Evolutionary conservation across 768 basidiomycete species (phyloP), one percentile per base, ranked within the genome.

Genomic region (Russula brevipes): DNA sequence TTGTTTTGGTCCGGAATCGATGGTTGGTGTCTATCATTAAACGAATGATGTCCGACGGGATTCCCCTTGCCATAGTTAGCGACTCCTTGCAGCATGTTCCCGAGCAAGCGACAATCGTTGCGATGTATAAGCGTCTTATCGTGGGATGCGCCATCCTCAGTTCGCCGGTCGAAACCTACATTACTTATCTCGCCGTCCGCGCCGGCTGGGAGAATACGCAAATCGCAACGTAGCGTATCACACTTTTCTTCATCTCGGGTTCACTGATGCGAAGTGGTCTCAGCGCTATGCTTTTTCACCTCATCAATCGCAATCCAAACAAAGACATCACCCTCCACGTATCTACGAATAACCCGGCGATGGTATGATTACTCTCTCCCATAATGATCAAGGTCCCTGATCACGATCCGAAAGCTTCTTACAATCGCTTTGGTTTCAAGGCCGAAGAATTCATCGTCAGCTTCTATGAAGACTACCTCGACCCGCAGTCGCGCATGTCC

Each of bases 351-450:
- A 92, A 83, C 68, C 82, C 89, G 5, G 91, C 90, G 19, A 88
- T 90, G 87, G 88, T 88, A 68, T 49, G 75, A 24, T 50, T 10
- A 38, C 38, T 52, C 19, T 6, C 12, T 59, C 36, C 9, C 39
- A 12, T 41, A 35, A 46, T 41, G 2, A 7, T 42, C 36, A 59
- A 35, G 45, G 41, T 42, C 16, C 56, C 30, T 45, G 36, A 57
- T 52, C 49, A 66, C 66, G 63, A 67, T 39, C 64, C 9, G 8
- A 49, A 56, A 91, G 89, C 74, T 91, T 4, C 73, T 93, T 93
- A 92, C 74, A 92, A 93, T 66, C 85, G 84, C 54, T 91, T 93
- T 68, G 90, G 91, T 33, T 91, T 93, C 79, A 92, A 93, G 68
- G 87, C 88, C 0, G 90, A 92, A 73, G 89, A 88, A 70, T 91